Percentiles rank a stretch among this genome's conserved stretches.
Conservation (phyloP, 1,284 basidiomycete species). For the Apiotrichum laibachii region DNA sequence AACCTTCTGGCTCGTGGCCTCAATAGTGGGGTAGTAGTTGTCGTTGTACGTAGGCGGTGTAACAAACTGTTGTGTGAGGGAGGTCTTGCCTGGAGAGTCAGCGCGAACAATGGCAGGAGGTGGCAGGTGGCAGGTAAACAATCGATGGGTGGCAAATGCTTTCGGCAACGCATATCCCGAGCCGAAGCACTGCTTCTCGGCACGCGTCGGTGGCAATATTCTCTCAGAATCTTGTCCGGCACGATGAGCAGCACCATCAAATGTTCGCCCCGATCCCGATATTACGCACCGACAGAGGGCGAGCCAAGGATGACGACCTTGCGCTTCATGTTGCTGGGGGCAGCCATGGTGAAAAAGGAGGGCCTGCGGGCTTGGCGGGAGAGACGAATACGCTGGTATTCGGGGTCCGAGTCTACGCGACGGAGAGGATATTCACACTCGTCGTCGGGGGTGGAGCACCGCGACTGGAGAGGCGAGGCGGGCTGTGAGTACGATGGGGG, state of each 20-base stretch:
- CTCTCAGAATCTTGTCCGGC: background rate
- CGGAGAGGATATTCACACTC: background rate
- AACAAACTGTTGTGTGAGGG: constrained; percentile 70
- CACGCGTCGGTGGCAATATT: background rate
- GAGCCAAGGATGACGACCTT: constrained; percentile 79
- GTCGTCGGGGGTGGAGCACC: background rate
- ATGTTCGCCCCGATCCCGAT: background rate
- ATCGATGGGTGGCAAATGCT: background rate
- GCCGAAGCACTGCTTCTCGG: too few species aligned
- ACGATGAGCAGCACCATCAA: background rate
- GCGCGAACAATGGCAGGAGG: background rate
- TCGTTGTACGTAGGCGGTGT: constrained; percentile 67
- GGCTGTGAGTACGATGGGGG: background rate
- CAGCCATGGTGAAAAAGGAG: constrained; percentile 14
- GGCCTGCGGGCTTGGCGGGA: background rate
- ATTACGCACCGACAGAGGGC: constrained; percentile 68
- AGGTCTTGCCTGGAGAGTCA: constrained; percentile 66
- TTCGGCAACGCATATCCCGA: too few species aligned
- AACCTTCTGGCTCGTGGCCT: constrained; percentile 79
- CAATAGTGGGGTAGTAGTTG: constrained; percentile 92
- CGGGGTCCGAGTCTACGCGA: background rate
- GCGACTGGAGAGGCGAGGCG: background rate
- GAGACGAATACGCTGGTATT: background rate
- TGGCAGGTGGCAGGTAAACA: background rate
- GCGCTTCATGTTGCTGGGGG: constrained; percentile 58